Evolutionary conservation across 2,329 filamentous ascomycete species (phyloP), one percentile per base, ranked within the genome.

Genomic region (Colletotrichum aenigma): DNA sequence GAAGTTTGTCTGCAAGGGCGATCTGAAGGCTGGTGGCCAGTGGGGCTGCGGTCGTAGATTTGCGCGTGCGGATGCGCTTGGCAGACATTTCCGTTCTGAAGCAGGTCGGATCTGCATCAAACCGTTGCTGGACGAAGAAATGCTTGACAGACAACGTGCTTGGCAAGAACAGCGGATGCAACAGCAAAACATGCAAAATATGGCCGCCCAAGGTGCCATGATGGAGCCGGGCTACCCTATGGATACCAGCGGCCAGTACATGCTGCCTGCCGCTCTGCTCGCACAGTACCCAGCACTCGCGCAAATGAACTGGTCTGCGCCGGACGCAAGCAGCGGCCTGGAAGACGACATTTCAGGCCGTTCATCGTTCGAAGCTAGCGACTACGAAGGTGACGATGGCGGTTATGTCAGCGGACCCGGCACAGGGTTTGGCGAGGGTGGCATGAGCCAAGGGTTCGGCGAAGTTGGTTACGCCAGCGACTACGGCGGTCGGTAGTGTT

Each of bases 61-160:
- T 84, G 97, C 97, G 18, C 95, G 97, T 79, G 97, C 97, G 7
- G 97, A 99, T 87, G 97, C 97, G 7, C 89, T 99, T 3, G 97
- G 97, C 4, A 92, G 96, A 13, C 97, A 98, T 86, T 99, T 99
- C 88, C 91, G 97, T 69, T 98, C 95, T 3, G 97, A 99, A 86
- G 97, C 97, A 4, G 97, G 97, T 8, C 92, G 97, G 36, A 95
- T 98, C 69, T 99, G 97, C 82, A 99, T 99, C 85, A 98, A 98
- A 80, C 96, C 97, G n/a, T 87, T 99, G 15, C 90, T 99, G 2
- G 97, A 99, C 78, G 97, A 99, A 85, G 97, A 99, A 87, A 94
- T 96, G 71, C 87, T 93, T 43, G 96, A 97, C 81, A 90, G 95
- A 38, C 94, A 97, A 81, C 92, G 94, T 62, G 87, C 90, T 32